Evolutionary conservation across 768 basidiomycete species (phyloP).

Genomic region (Russula griseocarnosa): DNA sequence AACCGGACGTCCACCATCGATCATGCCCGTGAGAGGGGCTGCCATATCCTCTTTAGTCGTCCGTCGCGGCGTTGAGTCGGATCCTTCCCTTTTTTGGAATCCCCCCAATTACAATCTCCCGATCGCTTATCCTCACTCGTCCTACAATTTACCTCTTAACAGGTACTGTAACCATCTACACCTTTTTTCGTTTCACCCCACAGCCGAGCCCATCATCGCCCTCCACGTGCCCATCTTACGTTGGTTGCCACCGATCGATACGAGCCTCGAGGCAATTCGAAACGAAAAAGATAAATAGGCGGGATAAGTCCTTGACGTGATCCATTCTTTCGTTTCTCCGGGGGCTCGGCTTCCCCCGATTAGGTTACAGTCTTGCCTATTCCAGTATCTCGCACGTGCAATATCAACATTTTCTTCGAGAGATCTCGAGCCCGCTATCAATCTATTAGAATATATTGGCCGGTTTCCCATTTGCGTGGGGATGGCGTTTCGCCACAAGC

Average conservation of each 20-base stretch:
- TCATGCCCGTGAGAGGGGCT: slow-evolving; percentile 16
- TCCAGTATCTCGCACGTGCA: slow-evolving; percentile 17
- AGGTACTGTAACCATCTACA: not conserved
- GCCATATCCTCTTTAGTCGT: slow-evolving; percentile 16
- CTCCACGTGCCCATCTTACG: not conserved
- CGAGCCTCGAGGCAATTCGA: too few relatives aligned
- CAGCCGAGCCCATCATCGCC: slow-evolving; percentile 1
- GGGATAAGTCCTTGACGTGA: not conserved
- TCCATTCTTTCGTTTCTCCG: not conserved
- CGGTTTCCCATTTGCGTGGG: slow-evolving; percentile 16
- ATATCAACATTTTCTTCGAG: too few relatives aligned
- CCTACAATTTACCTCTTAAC: not conserved
- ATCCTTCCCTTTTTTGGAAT: slow-evolving; percentile 31
- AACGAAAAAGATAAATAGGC: too few relatives aligned
- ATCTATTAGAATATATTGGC: not conserved
- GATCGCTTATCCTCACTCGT: slow-evolving; percentile 15
- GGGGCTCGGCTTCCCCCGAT: slow-evolving; percentile 23
- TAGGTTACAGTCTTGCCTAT: slow-evolving; percentile 29
- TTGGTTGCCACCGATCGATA: slow-evolving; percentile 8
- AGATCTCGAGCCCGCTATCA: not conserved
- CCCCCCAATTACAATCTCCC: slow-evolving; percentile 19
- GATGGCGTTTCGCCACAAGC: slow-evolving; percentile 22
- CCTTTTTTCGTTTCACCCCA: not conserved
- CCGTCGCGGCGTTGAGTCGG: slow-evolving; percentile 34
- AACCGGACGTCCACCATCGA: slow-evolving; percentile 12